Percentiles rank a stretch among this genome's conserved stretches.
Conservation (phyloP, 2,329 filamentous ascomycete genomes). For the Cladobotryum protrusum region DNA sequence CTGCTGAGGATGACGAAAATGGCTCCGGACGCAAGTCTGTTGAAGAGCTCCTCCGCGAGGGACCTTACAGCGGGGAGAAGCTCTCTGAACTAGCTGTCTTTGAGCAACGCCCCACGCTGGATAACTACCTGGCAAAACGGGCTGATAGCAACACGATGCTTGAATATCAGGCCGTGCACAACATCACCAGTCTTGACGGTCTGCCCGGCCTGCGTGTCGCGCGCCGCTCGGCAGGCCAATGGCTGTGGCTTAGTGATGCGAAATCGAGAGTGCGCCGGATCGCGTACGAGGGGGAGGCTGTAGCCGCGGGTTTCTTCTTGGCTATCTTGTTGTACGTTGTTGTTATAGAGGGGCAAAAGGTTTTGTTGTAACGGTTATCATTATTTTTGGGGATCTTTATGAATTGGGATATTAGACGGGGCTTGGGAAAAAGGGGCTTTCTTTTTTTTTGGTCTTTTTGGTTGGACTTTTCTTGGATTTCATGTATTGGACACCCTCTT, state of each 20-base stretch:
- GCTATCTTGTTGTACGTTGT: constrained; percentile 25
- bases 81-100: constrained; percentile 37
- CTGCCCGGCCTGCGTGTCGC: constrained; percentile 51
- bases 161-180: constrained; percentile 52
- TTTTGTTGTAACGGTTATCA: constrained; percentile 3
- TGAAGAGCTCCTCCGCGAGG: constrained; percentile 21
- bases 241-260: constrained; percentile 37
- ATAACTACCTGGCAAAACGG: constrained; percentile 43
- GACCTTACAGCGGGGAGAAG: constrained; percentile 16
- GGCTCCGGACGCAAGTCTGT: constrained; percentile 3
- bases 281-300: constrained; percentile 25
- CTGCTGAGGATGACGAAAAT: constrained; percentile 15
- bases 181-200: constrained; percentile 51
- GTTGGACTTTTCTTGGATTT: too few species aligned
- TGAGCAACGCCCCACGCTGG: constrained; percentile 50
- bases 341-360: constrained; percentile 13
- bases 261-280: constrained; percentile 21
- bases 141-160: constrained; percentile 43
- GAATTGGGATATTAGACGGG: neutral
- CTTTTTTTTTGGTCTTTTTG: neutral
- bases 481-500: too few species aligned
- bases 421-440: neutral
- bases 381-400: neutral
- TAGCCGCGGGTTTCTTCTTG: constrained; percentile 27
- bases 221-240: constrained; percentile 43